A percentile compares a stretch with the other conserved stretches of the same genome.
Conservation (phyloP, 352 stramenopile species). For the Phytophthora europaea region DNA sequence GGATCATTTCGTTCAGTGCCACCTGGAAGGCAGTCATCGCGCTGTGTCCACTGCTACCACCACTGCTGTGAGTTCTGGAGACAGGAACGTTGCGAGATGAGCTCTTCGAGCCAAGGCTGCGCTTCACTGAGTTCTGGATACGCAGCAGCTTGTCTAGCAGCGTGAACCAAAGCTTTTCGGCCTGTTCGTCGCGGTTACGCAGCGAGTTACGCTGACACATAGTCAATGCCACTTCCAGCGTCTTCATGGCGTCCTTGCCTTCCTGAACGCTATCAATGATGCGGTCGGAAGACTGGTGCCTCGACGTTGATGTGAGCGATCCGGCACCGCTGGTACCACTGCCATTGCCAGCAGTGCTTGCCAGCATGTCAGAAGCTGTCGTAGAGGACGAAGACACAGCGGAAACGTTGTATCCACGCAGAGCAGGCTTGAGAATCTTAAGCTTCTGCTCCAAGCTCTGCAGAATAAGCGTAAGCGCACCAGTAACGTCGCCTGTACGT, state of each 20-base stretch:
- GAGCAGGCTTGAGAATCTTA: slow-evolving; percentile 90
- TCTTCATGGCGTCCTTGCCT: slow-evolving; percentile 88
- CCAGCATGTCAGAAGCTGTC: slow-evolving; percentile 46
- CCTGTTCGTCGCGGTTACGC: slow-evolving; percentile 88
- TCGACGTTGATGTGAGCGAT: slow-evolving; percentile 24
- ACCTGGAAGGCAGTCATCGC: slow-evolving; percentile 91
- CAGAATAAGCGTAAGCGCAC: slow-evolving; percentile 93
- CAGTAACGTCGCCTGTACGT: slow-evolving; percentile 94
- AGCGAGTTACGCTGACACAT: slow-evolving; percentile 95
- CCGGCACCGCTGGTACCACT: slow-evolving; percentile 14
- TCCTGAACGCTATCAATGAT: slow-evolving; percentile 87
- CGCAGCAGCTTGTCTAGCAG: slow-evolving; percentile 94
- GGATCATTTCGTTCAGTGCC: slow-evolving; percentile 93
- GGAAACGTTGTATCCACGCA: slow-evolving; percentile 80
- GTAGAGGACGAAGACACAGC: slow-evolving; percentile 45
- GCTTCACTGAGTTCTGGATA: slow-evolving; percentile 93
- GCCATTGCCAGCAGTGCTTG: slow-evolving; percentile 24
- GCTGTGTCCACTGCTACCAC: slow-evolving; percentile 68
- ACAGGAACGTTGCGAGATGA: slow-evolving; percentile 61
- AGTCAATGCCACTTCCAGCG: slow-evolving; percentile 91
- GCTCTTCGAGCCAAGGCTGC: slow-evolving; percentile 84
- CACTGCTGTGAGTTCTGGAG: slow-evolving; percentile 40
- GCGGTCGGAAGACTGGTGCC: slow-evolving; percentile 76
- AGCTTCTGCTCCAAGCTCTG: slow-evolving; percentile 94
- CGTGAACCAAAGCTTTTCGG: slow-evolving; percentile 96